These are phyloP conservation scores for Saccharata proteae DNA, from an alignment of 2,329 filamentous ascomycete species.

Conservation along the genomic window DNA sequence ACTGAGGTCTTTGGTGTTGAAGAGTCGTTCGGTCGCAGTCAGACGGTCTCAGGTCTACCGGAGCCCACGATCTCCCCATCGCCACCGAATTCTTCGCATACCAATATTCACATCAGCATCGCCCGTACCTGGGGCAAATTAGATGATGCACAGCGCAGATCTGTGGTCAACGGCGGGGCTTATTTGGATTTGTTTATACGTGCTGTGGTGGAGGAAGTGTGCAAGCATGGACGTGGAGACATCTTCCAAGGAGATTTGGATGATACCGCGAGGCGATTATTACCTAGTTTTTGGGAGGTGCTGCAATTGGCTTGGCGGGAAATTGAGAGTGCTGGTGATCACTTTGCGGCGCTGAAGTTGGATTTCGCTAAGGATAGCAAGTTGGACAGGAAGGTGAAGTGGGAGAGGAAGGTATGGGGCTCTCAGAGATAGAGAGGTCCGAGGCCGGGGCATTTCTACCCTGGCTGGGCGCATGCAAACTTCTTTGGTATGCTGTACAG, in stretches of 20 bases:
- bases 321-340: conserved; percentile 10
- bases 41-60: conserved; percentile 17
- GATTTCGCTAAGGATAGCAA: conserved; percentile 15
- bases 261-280: conserved; percentile 9
- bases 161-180: conserved; percentile 3
- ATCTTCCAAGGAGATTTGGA: conserved; percentile 14
- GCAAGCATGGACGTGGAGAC: conserved; percentile 13
- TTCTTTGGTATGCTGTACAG: too few species aligned
- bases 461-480: too few species aligned
- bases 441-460: too few species aligned
- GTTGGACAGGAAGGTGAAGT: conserved; percentile 15
- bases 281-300: conserved; percentile 18
- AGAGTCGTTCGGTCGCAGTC: conserved; percentile 12
- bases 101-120: conserved; percentile 18
- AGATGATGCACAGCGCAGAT: conserved; percentile 4
- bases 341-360: conserved; percentile 13
- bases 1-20: conserved; percentile 13
- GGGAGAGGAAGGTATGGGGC: conserved; percentile 13
- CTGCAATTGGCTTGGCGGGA: conserved; percentile 14
- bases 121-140: conserved; percentile 15
- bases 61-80: conserved; percentile 11
- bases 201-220: conserved; percentile 13
- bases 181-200: conserved; percentile 12
- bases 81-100: conserved; percentile 16
- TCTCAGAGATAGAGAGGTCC: too few species aligned